Conservation (phyloP, 345 rosid species). For the Brassica nigra region DNA sequence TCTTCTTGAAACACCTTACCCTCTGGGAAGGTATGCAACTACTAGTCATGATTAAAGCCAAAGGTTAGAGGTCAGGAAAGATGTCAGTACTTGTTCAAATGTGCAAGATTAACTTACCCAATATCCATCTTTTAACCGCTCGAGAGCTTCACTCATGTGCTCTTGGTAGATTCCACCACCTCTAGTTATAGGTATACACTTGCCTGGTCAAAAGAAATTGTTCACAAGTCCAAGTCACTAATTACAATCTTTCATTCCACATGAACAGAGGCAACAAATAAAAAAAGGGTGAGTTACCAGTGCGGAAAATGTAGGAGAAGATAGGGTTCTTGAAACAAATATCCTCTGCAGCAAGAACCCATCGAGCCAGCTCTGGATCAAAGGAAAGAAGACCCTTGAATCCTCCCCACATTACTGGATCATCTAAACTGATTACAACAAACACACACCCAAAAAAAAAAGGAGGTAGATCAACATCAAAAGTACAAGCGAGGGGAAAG, state of each 20-base stretch:
- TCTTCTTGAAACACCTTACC: constrained; percentile 87
- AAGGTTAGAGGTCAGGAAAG: neutral
- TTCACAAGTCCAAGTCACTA: neutral
- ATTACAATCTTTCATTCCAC: neutral
- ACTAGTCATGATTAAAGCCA: constrained; percentile 33
- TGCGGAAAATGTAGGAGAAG: constrained; percentile 70
- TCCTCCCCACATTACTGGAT: constrained; percentile 88
- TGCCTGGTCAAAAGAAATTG: constrained; percentile 54
- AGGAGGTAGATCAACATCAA: neutral
- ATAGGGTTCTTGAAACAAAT: constrained; percentile 74
- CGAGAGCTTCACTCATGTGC: constrained; percentile 86
- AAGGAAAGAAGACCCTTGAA: constrained; percentile 72
- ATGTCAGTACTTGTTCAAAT: neutral
- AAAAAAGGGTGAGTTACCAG: constrained; percentile 45
- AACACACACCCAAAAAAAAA: neutral
- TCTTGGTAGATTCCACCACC: constrained; percentile 92
- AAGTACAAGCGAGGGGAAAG: neutral
- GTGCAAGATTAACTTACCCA: constrained; percentile 57
- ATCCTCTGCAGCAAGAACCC: constrained; percentile 96
- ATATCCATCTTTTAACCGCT: constrained; percentile 66
- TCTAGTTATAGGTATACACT: constrained; percentile 93
- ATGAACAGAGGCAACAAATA: neutral
- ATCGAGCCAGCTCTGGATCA: constrained; percentile 66
- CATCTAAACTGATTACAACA: constrained; percentile 64
- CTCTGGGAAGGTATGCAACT: constrained; percentile 93